phyloP scores from a whole-genome alignment of 179 eudicot species.

The Pouteria campechiana region DNA sequence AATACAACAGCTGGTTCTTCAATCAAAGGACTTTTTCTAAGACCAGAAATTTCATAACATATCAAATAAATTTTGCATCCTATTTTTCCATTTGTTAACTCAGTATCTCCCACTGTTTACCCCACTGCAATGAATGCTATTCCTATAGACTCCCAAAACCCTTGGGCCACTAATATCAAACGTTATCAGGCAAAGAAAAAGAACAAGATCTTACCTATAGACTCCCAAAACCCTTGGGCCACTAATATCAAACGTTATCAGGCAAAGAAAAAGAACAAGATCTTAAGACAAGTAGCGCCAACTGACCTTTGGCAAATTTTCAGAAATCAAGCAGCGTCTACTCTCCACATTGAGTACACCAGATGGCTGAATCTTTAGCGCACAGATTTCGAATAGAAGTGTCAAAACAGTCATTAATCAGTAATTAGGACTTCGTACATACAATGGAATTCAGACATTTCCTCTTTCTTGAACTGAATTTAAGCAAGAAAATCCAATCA shows the following conservation, averaged over 20 bases:
- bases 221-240: too few relatives aligned
- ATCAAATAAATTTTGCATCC: too few relatives aligned
- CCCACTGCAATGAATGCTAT: too few relatives aligned
- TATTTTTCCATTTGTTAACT: too few relatives aligned
- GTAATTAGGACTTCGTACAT: neutral
- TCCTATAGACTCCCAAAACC: too few relatives aligned
- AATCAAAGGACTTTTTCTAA: too few relatives aligned
- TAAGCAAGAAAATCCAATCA: too few relatives aligned
- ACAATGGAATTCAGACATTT: neutral
- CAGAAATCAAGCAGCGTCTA: conserved; percentile 58
- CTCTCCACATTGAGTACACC: conserved; percentile 43
- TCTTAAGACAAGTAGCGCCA: neutral
- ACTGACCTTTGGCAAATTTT: conserved; percentile 51
- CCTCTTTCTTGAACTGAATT: neutral
- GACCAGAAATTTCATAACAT: too few relatives aligned
- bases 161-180: neutral
- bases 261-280: conserved; percentile 1
- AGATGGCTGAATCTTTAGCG: conserved; percentile 50
- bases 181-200: conserved; percentile 5
- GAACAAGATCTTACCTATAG: too few relatives aligned
- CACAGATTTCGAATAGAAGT: neutral
- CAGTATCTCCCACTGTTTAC: too few relatives aligned
- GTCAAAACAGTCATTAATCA: neutral
- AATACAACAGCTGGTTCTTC: too few relatives aligned
- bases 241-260: neutral